Evolutionary conservation across 169 alveolate genomes (phyloP).

Genomic region (Eimeria praecox): DNA sequence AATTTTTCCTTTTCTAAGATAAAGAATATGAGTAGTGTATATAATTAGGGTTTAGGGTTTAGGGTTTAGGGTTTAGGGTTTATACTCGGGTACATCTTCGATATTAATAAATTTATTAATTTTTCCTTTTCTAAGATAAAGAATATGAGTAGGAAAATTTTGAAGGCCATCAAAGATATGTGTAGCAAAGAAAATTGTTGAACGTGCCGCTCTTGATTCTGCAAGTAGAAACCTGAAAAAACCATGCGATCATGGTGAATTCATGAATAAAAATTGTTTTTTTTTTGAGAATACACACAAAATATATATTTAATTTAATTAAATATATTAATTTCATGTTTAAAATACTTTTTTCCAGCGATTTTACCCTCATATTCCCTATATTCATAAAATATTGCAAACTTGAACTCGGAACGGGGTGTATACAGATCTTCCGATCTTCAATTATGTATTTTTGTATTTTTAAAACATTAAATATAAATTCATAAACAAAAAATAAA

Average conservation of each 20-base stretch:
- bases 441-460: too few species aligned
- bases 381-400: too few species aligned
- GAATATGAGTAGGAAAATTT: conserved; percentile 76
- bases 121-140: conserved; percentile 69
- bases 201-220: conserved; percentile 5
- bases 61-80: too few species aligned
- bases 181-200: conserved; percentile 73
- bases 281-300: background rate
- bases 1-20: conserved; percentile 54
- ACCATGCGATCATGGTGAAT: background rate
- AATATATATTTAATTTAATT: background rate
- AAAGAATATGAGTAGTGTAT: conserved; percentile 81
- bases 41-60: too few species aligned
- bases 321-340: background rate
- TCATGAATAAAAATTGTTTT: background rate
- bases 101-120: background rate
- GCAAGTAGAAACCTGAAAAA: conserved; percentile 42
- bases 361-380: too few species aligned
- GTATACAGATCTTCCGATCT: too few species aligned
- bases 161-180: conserved; percentile 72
- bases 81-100: conserved; percentile 31
- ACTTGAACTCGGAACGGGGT: too few species aligned
- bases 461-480: background rate
- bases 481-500: background rate
- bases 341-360: too few species aligned